Conservation (phyloP, 345 rosid species). For the Ceriops tagal region DNA sequence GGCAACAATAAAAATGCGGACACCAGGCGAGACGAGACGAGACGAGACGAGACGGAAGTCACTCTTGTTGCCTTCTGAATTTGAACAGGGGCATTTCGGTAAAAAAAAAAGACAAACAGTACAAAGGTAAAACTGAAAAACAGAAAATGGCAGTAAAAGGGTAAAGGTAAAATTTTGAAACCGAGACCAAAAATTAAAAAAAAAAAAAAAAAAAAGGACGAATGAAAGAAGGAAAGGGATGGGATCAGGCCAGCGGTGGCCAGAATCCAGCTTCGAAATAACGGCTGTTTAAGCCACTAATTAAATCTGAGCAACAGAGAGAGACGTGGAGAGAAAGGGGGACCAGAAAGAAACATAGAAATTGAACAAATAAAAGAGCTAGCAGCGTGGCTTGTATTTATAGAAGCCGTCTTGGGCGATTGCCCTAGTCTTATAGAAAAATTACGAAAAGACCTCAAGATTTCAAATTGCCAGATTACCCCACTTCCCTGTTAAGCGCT, state of each 20-base stretch:
- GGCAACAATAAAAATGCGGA: constrained; percentile 4
- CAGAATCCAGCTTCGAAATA: background rate
- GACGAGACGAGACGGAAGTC: background rate
- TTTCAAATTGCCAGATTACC: background rate
- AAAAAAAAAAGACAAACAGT: background rate
- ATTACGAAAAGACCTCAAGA: background rate
- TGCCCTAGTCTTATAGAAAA: background rate
- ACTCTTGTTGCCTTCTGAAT: background rate
- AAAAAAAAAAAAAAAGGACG: background rate
- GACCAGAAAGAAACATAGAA: background rate
- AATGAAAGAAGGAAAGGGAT: too few species aligned
- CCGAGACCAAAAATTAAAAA: too few species aligned
- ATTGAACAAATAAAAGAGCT: fast-evolving
- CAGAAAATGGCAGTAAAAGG: background rate
- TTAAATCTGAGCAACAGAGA: background rate
- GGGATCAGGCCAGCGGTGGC: background rate
- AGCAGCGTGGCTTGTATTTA: constrained; percentile 5
- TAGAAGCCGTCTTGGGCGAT: background rate
- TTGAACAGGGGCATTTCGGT: background rate
- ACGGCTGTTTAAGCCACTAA: background rate
- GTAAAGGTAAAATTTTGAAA: background rate
- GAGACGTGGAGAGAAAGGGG: background rate
- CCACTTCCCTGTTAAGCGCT: background rate
- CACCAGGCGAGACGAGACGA: background rate
- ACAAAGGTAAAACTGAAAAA: background rate